Base-by-base conservation (phyloP, 2,329 filamentous ascomycete genomes). In the Monosporascus sp. region DNA sequence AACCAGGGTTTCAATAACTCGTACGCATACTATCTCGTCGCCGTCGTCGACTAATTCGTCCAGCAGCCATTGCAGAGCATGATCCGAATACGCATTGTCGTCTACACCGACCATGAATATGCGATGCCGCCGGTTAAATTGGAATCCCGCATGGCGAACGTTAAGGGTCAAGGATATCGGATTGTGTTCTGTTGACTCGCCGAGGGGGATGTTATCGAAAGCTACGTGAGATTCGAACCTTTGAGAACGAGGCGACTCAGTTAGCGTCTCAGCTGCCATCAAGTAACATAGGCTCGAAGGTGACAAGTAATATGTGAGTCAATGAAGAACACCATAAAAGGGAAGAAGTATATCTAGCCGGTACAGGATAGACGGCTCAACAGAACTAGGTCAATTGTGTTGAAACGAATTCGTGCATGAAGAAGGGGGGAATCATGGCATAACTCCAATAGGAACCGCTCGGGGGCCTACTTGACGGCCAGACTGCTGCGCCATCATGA, bases 1-100 rank as follows among this genome's bases (percentile, higher is more conserved):
- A 50, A 85, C 81, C 58, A 93, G 89, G 66, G 89, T 92, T 66
- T 96, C 91, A 44, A 96, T 82, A 2, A 96, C 92, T 50, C 90
- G 82, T 48, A 97, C 81, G 70, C 92, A 97, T 8, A 97, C 88
- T 53, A 97, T 87, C 71, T 96, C 91, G 67, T 97, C 92, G 19
- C 92, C 91, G 65, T 96, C 92, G 63, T 96, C 91, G 41, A 96
- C 90, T 52, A 96, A 79, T 72, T 96, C 91, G 63, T 95, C 90
- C 40, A 97, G 82, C 49, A 96, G 79, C 91, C 91, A 97, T 70
- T 95, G 89, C 19, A 97, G 77, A 17, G 92, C 92, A 71, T 93
- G 94, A 58, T 96, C 89, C 7, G 91, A 96, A 70, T 96, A 96
- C 54, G 90, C 83, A 63, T 96, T 91, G 64, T 93, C 89, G 70